phyloP scores from a whole-genome alignment of 768 basidiomycete species.

The Hygrocybe coccinea region DNA sequence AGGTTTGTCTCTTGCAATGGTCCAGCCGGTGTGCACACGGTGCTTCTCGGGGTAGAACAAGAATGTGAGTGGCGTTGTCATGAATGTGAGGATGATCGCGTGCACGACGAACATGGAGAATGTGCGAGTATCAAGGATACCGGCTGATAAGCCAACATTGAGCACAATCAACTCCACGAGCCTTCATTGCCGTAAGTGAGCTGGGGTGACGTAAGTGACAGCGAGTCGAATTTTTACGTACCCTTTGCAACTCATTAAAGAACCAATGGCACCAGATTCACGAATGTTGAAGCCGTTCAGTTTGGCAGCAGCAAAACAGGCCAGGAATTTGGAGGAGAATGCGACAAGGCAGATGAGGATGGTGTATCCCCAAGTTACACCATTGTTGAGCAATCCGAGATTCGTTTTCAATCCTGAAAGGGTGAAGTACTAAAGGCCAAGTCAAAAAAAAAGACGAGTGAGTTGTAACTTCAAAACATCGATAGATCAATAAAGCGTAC shows the following conservation, averaged over 20 bases:
- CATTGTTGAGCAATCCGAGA: conserved; percentile 68
- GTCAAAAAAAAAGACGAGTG: conserved; percentile 13
- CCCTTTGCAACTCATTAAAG: conserved; percentile 91
- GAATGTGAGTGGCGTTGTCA: conserved; percentile 80
- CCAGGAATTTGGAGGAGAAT: conserved; percentile 74
- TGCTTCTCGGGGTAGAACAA: conserved; percentile 66
- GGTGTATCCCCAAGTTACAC: conserved; percentile 77
- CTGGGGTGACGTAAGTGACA: too few relatives aligned
- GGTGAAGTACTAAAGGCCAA: conserved; percentile 62
- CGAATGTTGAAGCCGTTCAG: conserved; percentile 61
- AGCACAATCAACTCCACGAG: conserved; percentile 87
- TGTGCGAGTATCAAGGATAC: conserved; percentile 55
- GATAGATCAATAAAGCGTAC: conserved; percentile 38
- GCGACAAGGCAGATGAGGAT: conserved; percentile 69
- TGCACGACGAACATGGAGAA: conserved; percentile 91
- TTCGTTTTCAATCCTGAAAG: conserved; percentile 78
- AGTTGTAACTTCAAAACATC: neutral
- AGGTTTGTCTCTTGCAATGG: conserved; percentile 14
- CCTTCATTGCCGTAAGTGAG: conserved; percentile 25
- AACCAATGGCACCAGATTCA: conserved; percentile 80
- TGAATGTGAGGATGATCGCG: conserved; percentile 70
- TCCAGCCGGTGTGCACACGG: conserved; percentile 37
- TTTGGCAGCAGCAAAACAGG: conserved; percentile 59
- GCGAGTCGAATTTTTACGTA: conserved; percentile 26
- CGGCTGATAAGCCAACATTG: conserved; percentile 75